phyloP scores from a whole-genome alignment of 805 yeast species.

The Zygosaccharomyces rouxii region DNA sequence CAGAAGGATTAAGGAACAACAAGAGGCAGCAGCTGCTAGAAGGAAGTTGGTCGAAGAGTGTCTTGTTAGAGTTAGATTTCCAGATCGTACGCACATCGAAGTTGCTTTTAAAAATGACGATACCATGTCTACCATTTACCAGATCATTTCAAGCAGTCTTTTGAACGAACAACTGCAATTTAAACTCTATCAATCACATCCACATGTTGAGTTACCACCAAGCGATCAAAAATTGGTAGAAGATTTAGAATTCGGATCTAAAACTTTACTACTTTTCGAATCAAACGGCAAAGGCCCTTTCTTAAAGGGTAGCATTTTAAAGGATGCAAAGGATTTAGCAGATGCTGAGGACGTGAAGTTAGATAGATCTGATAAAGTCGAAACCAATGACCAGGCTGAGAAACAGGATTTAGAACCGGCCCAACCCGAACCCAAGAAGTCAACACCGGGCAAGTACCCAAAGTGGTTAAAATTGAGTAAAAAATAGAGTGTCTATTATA shows the following conservation, averaged over 20 bases:
- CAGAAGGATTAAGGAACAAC: constrained; percentile 38
- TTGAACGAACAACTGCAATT: constrained; percentile 33
- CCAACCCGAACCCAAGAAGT: background rate
- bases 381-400: background rate
- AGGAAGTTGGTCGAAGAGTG: constrained; percentile 31
- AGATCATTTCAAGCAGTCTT: constrained; percentile 29
- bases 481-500: constrained; percentile 20
- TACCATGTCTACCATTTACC: constrained; percentile 34
- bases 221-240: constrained; percentile 34
- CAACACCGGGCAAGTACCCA: constrained; percentile 32
- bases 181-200: constrained; percentile 46
- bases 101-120: constrained; percentile 45
- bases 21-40: constrained; percentile 28
- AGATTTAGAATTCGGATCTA: constrained; percentile 43
- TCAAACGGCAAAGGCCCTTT: constrained; percentile 23
- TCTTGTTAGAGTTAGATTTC: constrained; percentile 50
- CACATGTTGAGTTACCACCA: constrained; percentile 36
- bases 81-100: constrained; percentile 52
- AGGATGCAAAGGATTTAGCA: constrained; percentile 32
- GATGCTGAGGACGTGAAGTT: constrained; percentile 30
- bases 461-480: constrained; percentile 41
- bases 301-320: constrained; percentile 30
- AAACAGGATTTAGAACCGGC: background rate
- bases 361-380: constrained; percentile 7
- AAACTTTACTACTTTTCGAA: constrained; percentile 42